Conservation (phyloP, 139 green algal species). For the Asterochloris erici region DNA sequence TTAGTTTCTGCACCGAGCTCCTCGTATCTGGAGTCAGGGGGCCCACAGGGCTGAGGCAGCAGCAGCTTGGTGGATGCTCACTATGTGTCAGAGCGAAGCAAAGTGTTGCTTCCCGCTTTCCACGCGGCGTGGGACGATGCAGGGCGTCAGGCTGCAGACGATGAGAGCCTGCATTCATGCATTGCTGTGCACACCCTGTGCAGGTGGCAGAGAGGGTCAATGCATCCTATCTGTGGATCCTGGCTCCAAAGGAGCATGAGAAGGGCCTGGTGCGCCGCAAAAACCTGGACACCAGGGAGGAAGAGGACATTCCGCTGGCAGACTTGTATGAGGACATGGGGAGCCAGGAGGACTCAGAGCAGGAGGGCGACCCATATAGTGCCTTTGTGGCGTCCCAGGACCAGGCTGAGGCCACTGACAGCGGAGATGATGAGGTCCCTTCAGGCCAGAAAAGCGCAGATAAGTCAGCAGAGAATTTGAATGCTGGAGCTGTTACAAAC, state of each 20-base stretch:
- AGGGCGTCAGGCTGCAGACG: too few relatives aligned
- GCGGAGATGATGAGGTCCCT: too few relatives aligned
- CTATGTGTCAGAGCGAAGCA: background rate
- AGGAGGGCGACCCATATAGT: too few relatives aligned
- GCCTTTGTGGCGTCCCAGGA: too few relatives aligned
- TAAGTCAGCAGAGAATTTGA: too few relatives aligned
- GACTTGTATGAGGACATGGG: slow-evolving; percentile 40
- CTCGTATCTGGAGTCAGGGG: too few relatives aligned
- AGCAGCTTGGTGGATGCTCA: background rate
- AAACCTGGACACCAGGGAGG: slow-evolving; percentile 67
- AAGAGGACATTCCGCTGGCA: slow-evolving; percentile 71
- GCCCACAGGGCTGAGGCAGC: background rate
- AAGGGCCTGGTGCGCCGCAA: slow-evolving; percentile 78
- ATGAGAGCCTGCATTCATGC: too few relatives aligned
- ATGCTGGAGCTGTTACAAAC: too few relatives aligned
- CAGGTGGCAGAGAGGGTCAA: slow-evolving; percentile 46
- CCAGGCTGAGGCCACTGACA: too few relatives aligned
- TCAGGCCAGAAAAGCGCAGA: too few relatives aligned
- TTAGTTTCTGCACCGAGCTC: background rate
- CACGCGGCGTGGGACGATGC: background rate
- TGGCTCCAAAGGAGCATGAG: slow-evolving; percentile 81
- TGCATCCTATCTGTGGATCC: slow-evolving; percentile 69
- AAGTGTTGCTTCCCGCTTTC: background rate
- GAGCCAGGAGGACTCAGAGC: too few relatives aligned
- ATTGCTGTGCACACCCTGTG: background rate